Percentiles rank a stretch among this genome's conserved stretches.
phyloP scores from a whole-genome alignment of 2,329 filamentous ascomycete species.

The Neonectria coccinea region DNA sequence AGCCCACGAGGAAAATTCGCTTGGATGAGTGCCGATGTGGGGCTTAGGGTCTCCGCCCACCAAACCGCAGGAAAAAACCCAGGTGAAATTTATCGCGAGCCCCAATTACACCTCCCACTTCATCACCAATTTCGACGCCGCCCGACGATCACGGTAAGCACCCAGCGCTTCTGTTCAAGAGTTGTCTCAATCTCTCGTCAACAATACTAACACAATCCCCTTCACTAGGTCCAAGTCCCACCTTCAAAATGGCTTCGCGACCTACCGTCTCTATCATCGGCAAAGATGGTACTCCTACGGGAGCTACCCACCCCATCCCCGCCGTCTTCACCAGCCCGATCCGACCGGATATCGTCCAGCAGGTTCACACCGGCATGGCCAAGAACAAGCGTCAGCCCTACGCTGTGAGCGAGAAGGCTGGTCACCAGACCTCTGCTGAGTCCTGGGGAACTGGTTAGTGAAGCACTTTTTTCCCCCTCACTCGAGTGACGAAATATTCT shows the following conservation, averaged over 20 bases:
- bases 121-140: conserved; percentile 56
- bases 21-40: conserved; percentile 45
- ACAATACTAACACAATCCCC: conserved; percentile 36
- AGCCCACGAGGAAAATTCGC: conserved; percentile 36
- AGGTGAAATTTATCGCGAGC: conserved; percentile 54
- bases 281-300: conserved; percentile 93
- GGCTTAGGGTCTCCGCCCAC: conserved; percentile 57
- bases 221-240: conserved; percentile 52
- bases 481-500: conserved; percentile 27
- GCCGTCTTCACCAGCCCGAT: conserved; percentile 98
- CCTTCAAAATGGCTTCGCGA: conserved; percentile 86
- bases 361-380: conserved; percentile 98
- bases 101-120: conserved; percentile 47
- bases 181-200: conserved; percentile 18
- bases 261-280: conserved; percentile 98
- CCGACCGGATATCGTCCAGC: conserved; percentile 98
- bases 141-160: conserved; percentile 55
- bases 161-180: conserved; percentile 28
- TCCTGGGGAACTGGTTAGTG: conserved; percentile 98
- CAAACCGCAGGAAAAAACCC: conserved; percentile 52
- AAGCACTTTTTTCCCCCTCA: conserved; percentile 28
- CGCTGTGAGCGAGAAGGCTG: conserved; percentile 99
- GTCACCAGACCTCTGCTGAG: conserved; percentile 99
- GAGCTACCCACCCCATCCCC: conserved; percentile 90
- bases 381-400: conserved; percentile 99